These are phyloP conservation scores for Lolium rigidum DNA, from an alignment of 176 grass and related monocot genomes.

Conservation along the genomic window DNA sequence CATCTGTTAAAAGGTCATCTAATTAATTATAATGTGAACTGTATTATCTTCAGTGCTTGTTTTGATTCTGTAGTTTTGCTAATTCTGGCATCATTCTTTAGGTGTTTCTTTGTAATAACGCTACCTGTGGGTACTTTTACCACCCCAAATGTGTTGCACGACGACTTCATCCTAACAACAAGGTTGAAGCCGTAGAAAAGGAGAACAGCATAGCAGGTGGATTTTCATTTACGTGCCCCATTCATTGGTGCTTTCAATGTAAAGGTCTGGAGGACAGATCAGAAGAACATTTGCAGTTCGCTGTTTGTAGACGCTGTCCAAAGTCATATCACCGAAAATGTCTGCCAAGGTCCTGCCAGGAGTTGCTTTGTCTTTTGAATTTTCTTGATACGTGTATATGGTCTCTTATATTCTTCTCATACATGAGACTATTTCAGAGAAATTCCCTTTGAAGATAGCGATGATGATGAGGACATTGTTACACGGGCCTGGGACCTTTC, in stretches of 20 bases:
- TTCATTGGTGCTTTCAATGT: constrained; percentile 76
- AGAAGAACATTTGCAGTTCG: constrained; percentile 69
- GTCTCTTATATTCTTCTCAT: constrained; percentile 25
- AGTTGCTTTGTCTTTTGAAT: constrained; percentile 24
- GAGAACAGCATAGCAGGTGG: constrained; percentile 68
- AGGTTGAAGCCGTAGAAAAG: constrained; percentile 55
- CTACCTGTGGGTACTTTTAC: constrained; percentile 96
- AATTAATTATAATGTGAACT: constrained; percentile 11
- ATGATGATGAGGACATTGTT: constrained; percentile 48
- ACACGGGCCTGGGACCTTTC: constrained; percentile 73
- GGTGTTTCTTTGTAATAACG: constrained; percentile 95
- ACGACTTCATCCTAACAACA: constrained; percentile 54
- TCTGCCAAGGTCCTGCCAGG: constrained; percentile 69
- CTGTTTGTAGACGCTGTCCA: constrained; percentile 89
- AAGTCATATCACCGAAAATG: constrained; percentile 93
- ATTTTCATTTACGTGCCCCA: constrained; percentile 81
- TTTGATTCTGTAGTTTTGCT: constrained; percentile 25
- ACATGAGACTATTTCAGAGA: constrained; percentile 45
- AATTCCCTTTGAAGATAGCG: constrained; percentile 60
- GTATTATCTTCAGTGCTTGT: constrained; percentile 24
- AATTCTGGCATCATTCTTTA: constrained; percentile 45
- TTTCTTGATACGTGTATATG: constrained; percentile 3
- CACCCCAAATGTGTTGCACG: constrained; percentile 86
- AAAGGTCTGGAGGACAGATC: constrained; percentile 76
- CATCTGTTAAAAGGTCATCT: constrained; percentile 25